Evolutionary conservation across 768 basidiomycete genomes (phyloP).

Genomic region (Rossbeevera mucosa): DNA sequence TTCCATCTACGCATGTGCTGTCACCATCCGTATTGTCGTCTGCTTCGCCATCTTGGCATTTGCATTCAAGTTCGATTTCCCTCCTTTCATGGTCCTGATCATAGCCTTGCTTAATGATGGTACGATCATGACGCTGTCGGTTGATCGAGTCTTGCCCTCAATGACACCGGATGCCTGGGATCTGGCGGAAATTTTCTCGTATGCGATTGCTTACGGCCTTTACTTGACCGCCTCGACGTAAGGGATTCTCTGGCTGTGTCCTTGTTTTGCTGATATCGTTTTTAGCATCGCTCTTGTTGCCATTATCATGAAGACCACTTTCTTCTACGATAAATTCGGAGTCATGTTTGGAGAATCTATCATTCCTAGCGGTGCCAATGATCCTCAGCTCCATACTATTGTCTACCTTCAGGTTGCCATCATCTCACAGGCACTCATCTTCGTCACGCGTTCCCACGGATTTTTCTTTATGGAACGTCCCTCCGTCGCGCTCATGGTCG

Average conservation of each 20-base stretch:
- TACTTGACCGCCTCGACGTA: conserved; percentile 92
- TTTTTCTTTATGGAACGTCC: conserved; percentile 98
- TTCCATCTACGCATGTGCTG: conserved; percentile 93
- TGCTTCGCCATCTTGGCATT: conserved; percentile 96
- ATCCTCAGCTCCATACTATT: conserved; percentile 79
- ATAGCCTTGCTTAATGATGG: conserved; percentile 97
- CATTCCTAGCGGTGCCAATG: conserved; percentile 44
- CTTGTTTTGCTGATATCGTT: conserved; percentile 5
- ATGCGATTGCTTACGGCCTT: conserved; percentile 91
- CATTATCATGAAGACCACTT: conserved; percentile 79
- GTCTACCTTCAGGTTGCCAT: conserved; percentile 97
- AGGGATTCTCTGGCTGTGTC: conserved; percentile 26
- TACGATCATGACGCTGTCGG: conserved; percentile 97
- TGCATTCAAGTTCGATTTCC: conserved; percentile 97
- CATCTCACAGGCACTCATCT: conserved; percentile 97
- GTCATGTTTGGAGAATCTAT: conserved; percentile 46
- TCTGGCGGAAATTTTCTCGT: conserved; percentile 91
- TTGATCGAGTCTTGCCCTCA: conserved; percentile 93
- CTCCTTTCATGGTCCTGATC: conserved; percentile 99
- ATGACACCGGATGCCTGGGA: conserved; percentile 95
- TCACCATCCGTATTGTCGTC: conserved; percentile 98
- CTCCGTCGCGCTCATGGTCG: conserved; percentile 80
- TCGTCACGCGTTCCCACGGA: conserved; percentile 89
- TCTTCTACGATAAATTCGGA: conserved; percentile 86
- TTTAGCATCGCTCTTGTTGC: conserved; percentile 69